These are phyloP conservation scores for Backusella circina DNA, from an alignment of 192 early-diverging fungal species.

Conservation along the genomic window DNA sequence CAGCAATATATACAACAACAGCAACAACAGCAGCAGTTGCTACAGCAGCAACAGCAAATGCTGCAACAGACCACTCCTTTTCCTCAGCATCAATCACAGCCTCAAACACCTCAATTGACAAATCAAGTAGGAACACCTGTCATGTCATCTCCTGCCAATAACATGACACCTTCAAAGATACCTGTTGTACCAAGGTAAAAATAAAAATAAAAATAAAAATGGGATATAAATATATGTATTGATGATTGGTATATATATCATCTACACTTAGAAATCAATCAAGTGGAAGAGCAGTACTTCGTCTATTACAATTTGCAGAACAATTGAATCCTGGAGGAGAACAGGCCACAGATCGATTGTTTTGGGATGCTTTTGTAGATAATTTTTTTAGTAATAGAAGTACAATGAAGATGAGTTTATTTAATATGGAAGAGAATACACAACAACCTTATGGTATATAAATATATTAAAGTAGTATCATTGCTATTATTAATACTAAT, in stretches of 20 bases:
- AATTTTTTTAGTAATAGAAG: slow-evolving; percentile 20
- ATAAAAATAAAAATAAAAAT: background rate
- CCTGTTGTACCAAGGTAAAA: background rate
- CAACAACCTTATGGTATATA: slow-evolving; percentile 1
- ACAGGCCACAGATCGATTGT: slow-evolving; percentile 13
- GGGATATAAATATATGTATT: background rate
- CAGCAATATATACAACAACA: slow-evolving; percentile 9
- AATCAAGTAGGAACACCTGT: background rate
- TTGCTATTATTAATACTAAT: too few relatives aligned
- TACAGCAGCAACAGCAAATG: background rate
- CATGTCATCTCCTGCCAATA: slow-evolving; percentile 6
- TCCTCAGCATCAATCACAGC: background rate
- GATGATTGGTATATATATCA: background rate
- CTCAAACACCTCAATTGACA: background rate
- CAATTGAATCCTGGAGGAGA: slow-evolving; percentile 22
- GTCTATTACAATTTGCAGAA: slow-evolving; percentile 26
- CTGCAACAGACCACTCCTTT: background rate
- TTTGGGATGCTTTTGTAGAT: slow-evolving; percentile 23
- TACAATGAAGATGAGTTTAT: slow-evolving; percentile 14
- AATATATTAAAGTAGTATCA: too few relatives aligned
- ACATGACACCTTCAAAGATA: background rate
- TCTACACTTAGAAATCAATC: slow-evolving; percentile 16
- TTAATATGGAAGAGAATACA: background rate
- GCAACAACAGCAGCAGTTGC: background rate
- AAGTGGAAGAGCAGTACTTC: slow-evolving; percentile 22